These are phyloP conservation scores for Solanum sitiens DNA, from an alignment of 257 asterid species.

Conservation along the genomic window DNA sequence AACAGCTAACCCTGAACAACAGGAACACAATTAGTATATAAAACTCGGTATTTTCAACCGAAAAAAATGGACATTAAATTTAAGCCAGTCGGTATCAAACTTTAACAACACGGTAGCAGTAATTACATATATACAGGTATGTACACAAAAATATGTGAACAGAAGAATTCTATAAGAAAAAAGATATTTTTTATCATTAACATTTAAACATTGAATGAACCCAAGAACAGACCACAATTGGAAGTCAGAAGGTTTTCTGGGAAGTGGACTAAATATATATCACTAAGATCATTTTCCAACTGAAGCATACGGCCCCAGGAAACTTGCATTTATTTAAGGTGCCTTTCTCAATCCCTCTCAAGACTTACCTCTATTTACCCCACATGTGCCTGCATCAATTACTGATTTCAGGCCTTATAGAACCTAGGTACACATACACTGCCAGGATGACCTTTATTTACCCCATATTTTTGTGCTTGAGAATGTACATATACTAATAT, in stretches of 20 bases:
- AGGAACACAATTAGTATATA: constrained; percentile 4
- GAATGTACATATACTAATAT: neutral
- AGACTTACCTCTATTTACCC: neutral
- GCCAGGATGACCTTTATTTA: neutral
- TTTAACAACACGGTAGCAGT: neutral
- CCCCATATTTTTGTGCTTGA: neutral
- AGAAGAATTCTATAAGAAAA: neutral
- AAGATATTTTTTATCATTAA: neutral
- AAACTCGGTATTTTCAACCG: neutral
- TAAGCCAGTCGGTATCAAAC: neutral
- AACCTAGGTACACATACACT: neutral
- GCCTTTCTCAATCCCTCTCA: neutral
- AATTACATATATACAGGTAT: neutral
- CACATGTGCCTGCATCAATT: neutral
- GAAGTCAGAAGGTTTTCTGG: neutral
- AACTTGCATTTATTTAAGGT: neutral
- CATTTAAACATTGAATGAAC: neutral
- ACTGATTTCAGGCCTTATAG: neutral
- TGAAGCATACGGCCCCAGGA: neutral
- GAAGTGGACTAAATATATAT: neutral
- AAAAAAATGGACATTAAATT: neutral
- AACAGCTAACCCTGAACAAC: constrained; percentile 47
- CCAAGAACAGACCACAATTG: neutral
- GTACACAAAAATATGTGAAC: neutral
- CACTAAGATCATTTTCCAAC: neutral